phyloP scores from a whole-genome alignment of 1,139 yeast genomes.

The Sugiyamaella neomexicana region DNA sequence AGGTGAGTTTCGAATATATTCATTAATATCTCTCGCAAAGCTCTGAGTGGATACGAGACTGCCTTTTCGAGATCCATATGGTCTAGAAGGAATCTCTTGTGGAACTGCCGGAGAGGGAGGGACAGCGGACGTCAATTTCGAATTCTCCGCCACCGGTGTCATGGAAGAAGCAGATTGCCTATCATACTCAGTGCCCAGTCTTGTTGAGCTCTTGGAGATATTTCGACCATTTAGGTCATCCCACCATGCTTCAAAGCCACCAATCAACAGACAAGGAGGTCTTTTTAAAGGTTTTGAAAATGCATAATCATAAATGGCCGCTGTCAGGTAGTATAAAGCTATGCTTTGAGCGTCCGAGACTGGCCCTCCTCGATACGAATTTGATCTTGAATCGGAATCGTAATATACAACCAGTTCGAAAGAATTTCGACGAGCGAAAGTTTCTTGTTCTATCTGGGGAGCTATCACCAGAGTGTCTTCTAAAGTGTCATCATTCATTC shows the following conservation, averaged over 20 bases:
- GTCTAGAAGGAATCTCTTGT: slow-evolving; percentile 33
- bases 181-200: background rate
- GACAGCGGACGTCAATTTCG: background rate
- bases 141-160: too few relatives aligned
- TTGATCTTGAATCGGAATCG: slow-evolving; percentile 42
- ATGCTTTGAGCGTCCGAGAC: slow-evolving; percentile 25
- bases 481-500: slow-evolving; percentile 57
- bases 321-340: slow-evolving; percentile 27
- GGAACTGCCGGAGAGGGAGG: slow-evolving; percentile 19
- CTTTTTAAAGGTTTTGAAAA: slow-evolving; percentile 51
- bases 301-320: slow-evolving; percentile 41
- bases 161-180: background rate
- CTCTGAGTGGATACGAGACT: slow-evolving; percentile 44
- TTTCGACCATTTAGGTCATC: slow-evolving; percentile 36
- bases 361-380: slow-evolving; percentile 28
- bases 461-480: slow-evolving; percentile 58
- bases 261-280: slow-evolving; percentile 56
- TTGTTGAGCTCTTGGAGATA: slow-evolving; percentile 6
- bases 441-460: slow-evolving; percentile 52
- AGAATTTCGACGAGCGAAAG: slow-evolving; percentile 53
- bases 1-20: slow-evolving; percentile 41
- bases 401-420: slow-evolving; percentile 66
- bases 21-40: slow-evolving; percentile 48
- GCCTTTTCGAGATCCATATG: slow-evolving; percentile 35
- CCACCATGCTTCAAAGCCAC: slow-evolving; percentile 54